Evolutionary conservation across 768 basidiomycete species (phyloP), one percentile per base, ranked within the genome.

Genomic region (Piloderma croceum): DNA sequence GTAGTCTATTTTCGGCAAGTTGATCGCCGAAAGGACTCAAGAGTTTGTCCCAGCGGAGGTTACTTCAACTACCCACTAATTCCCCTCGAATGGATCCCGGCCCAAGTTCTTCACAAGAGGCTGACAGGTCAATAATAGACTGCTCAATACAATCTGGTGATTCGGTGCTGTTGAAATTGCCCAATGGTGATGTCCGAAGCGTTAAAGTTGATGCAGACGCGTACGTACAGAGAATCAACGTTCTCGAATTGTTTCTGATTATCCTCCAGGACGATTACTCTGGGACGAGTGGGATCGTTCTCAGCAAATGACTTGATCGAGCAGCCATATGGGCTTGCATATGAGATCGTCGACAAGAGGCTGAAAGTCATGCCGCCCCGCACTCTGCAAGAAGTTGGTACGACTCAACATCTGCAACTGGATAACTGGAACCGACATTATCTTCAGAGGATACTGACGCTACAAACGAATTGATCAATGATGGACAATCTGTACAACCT

Each of bases 401-500:
- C 51, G 81, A 58, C 36, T 46, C 40, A 15, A 37, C 40, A 23
- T 37, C 22, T 44, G 37, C 50, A 9, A 7, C 32, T 23, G 3
- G 27, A 29, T 9, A 29, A 15, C 35, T 34, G 33, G 50, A 41
- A 39, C 25, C 43, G 15, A 41, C 11, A 39, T 41, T 38, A 11
- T 45, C 5, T 13, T 13, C 51, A 94, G 94, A 93, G 79, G 94
- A 97, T 54, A 97, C 93, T 10, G 85, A 87, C 38, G 94, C 93
- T 2, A 99, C 92, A 3, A 99, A 99, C 53, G 92, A 99, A 54
- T 73, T 91, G 3, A 99, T 99, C 18, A 85, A 87, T 51, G 92
- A 94, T 46, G 85, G 81, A 3, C 74, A 81, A 53, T 77, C 79
- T 39, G 84, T 92, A 1, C 90, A 94, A 49, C 84, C 89, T 21